A percentile compares a stretch with the other conserved stretches of the same genome.
Conservation (phyloP, 139 green algal species). For the Raphidocelis subcapitata region DNA sequence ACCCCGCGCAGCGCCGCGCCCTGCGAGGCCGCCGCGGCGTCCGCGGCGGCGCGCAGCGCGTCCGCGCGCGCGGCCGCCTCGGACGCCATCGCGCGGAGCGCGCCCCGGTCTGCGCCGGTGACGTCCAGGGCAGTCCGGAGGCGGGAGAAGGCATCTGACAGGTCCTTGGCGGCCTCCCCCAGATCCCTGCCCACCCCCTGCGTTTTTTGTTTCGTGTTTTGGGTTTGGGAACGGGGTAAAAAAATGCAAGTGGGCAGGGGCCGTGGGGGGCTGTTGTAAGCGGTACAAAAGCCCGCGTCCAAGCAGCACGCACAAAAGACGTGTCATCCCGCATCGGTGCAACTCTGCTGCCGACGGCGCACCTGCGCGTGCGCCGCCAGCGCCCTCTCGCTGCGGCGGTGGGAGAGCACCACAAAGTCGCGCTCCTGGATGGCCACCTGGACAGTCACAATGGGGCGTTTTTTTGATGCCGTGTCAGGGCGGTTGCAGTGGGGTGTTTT, state of each 20-base stretch:
- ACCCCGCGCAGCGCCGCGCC: constrained; percentile 8
- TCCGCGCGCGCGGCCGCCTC: constrained; percentile 20
- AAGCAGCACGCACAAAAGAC: too few species aligned
- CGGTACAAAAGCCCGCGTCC: too few species aligned
- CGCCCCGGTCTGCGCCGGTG: neutral
- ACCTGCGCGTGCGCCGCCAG: constrained; percentile 54
- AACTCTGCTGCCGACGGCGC: too few species aligned
- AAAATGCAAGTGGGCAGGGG: too few species aligned
- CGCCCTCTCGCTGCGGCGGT: constrained; percentile 56
- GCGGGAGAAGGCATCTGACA: constrained; percentile 33
- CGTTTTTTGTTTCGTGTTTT: too few species aligned
- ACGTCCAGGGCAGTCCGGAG: constrained; percentile 21
- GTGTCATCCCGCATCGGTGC: too few species aligned
- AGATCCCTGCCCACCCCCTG: constrained; percentile 47
- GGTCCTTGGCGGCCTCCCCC: constrained; percentile 21
- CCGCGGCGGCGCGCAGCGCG: constrained; percentile 9
- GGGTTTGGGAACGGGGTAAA: too few species aligned
- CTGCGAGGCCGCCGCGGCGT: neutral
- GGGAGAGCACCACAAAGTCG: constrained; percentile 58
- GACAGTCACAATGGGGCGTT: too few species aligned
- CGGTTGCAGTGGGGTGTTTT: too few species aligned
- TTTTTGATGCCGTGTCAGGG: too few species aligned
- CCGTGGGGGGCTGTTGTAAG: too few species aligned
- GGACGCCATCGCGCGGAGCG: constrained; percentile 5
- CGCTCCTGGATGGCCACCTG: constrained; percentile 59